A percentile compares a stretch with the other conserved stretches of the same genome.
These are phyloP conservation scores for Euryodendron excelsum DNA, from an alignment of 148 eudicot species.

Conservation along the genomic window DNA sequence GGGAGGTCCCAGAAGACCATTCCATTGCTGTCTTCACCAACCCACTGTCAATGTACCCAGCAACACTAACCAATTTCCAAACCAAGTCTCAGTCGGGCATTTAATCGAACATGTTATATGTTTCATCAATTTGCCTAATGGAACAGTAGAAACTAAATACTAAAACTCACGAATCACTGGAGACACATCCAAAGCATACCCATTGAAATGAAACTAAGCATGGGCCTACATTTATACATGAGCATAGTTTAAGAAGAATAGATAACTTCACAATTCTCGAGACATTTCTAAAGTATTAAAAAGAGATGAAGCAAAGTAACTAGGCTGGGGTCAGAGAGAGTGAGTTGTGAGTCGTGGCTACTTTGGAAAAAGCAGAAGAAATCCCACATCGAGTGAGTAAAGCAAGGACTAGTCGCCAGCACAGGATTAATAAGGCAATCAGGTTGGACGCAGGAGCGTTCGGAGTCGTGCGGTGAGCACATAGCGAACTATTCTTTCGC, in stretches of 20 bases:
- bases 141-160: neutral
- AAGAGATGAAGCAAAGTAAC: neutral
- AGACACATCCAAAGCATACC: neutral
- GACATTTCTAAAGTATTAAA: neutral
- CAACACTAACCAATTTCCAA: neutral
- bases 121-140: neutral
- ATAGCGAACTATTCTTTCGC: slow-evolving; percentile 32
- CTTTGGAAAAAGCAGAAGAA: too few species aligned
- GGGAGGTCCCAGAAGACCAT: neutral
- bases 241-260: neutral
- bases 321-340: too few species aligned
- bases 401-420: too few species aligned
- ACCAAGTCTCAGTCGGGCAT: neutral
- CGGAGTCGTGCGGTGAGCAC: slow-evolving; percentile 10
- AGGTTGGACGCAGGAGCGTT: rapidly evolving
- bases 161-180: neutral
- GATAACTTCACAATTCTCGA: neutral
- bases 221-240: too few species aligned
- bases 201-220: too few species aligned
- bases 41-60: neutral
- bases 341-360: too few species aligned
- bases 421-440: neutral
- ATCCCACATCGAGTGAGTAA: neutral
- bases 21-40: neutral
- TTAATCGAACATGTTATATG: neutral